Evolutionary conservation across 2,329 filamentous ascomycete genomes (phyloP).

Genomic region (Fonsecaea pugnacius): DNA sequence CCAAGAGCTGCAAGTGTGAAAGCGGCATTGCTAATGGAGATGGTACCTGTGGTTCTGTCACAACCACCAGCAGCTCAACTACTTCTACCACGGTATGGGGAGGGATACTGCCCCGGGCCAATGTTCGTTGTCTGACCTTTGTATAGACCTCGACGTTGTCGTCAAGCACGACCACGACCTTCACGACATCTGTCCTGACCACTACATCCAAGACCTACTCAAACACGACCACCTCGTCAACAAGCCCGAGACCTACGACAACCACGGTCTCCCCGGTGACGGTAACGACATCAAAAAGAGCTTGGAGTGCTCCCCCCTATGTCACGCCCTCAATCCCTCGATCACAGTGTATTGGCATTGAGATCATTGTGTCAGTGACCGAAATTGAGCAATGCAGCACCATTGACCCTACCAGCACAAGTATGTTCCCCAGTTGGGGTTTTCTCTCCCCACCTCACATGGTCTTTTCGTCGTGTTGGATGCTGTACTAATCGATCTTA

Average conservation of each 20-base stretch:
- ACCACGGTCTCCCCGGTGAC: not conserved
- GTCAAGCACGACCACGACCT: slow-evolving; percentile 1
- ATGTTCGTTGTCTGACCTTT: not conserved
- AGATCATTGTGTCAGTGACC: slow-evolving; percentile 8
- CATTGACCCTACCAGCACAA: slow-evolving; percentile 5
- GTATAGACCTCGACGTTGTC: slow-evolving; percentile 1
- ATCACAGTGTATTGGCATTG: slow-evolving; percentile 3
- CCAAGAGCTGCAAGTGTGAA: slow-evolving; percentile 14
- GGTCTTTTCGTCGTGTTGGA: too few species aligned
- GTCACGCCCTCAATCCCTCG: slow-evolving; percentile 1
- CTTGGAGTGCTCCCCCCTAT: slow-evolving; percentile 2
- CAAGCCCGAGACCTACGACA: not conserved
- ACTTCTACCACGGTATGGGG: slow-evolving; percentile 4
- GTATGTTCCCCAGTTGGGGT: not conserved
- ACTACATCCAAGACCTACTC: not conserved
- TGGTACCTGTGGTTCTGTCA: slow-evolving; percentile 7
- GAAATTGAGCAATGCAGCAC: slow-evolving; percentile 7
- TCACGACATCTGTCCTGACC: slow-evolving; percentile 1
- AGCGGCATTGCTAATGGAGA: slow-evolving; percentile 11
- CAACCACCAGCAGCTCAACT: slow-evolving; percentile 4
- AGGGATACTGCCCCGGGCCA: not conserved
- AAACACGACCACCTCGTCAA: not conserved
- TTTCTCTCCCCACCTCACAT: not conserved
- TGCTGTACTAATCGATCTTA: not conserved
- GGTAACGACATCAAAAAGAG: not conserved